Evolutionary conservation across 805 yeast species (phyloP).

Genomic region (Sugiyamaella qingdaonensis): DNA sequence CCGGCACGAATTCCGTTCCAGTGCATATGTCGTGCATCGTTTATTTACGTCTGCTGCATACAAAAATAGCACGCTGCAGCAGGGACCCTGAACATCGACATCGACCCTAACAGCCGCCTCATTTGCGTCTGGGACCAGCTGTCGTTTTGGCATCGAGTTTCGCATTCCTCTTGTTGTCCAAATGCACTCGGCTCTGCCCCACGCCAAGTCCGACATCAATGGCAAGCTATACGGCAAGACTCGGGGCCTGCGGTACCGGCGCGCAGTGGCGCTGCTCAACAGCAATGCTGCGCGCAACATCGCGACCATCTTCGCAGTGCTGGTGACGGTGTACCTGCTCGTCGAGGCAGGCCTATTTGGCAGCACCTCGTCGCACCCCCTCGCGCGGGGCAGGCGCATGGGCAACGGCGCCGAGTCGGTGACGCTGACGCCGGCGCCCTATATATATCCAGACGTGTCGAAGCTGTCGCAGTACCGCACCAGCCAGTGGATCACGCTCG

Average conservation of each 20-base stretch:
- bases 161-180: too few species aligned
- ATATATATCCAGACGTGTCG: conserved; percentile 27
- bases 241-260: neutral
- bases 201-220: conserved; percentile 3
- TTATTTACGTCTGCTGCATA: too few species aligned
- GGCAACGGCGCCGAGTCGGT: conserved; percentile 17
- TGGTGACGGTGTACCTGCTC: conserved; percentile 6
- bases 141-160: too few species aligned
- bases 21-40: too few species aligned
- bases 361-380: neutral
- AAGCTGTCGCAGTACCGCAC: conserved; percentile 25
- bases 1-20: too few species aligned
- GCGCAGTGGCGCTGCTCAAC: neutral
- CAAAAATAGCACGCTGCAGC: neutral
- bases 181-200: conserved; percentile 24
- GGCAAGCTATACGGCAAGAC: conserved; percentile 6
- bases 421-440: conserved; percentile 12
- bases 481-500: conserved; percentile 24
- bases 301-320: conserved; percentile 1
- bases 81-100: neutral
- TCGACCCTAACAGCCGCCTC: neutral
- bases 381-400: conserved; percentile 2
- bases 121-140: neutral
- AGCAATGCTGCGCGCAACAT: conserved; percentile 1
- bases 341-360: conserved; percentile 4